These are phyloP conservation scores for Piromyces finnis DNA, from an alignment of 192 early-diverging fungal species.

Conservation along the genomic window DNA sequence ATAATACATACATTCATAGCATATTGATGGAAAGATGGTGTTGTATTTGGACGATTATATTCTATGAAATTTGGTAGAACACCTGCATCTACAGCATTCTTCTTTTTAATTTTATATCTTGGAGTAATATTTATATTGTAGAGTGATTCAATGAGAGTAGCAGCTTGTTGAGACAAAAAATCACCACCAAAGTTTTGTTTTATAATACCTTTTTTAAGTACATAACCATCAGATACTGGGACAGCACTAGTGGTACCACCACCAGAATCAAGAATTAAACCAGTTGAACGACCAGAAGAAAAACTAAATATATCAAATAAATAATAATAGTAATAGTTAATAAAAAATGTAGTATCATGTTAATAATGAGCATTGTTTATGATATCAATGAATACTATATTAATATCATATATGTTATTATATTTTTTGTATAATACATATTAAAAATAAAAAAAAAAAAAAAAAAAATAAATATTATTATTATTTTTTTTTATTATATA, in stretches of 20 bases:
- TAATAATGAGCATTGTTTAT: no score
- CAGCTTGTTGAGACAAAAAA: constrained; percentile 60
- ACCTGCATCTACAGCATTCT: constrained; percentile 51
- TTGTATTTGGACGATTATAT: constrained; percentile 35
- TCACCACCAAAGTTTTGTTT: constrained; percentile 65
- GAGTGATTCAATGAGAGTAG: constrained; percentile 33
- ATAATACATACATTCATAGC: constrained; percentile 39
- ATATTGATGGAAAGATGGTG: constrained; percentile 47
- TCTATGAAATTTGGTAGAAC: constrained; percentile 30
- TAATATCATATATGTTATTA: no score
- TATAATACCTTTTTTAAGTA: constrained; percentile 73
- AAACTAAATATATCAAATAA: constrained; percentile 22
- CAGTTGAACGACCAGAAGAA: constrained; percentile 69
- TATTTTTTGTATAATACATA: no score
- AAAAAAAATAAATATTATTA: not conserved
- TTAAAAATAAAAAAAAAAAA: not conserved
- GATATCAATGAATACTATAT: no score
- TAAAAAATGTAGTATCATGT: no score
- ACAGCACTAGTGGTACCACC: constrained; percentile 71
- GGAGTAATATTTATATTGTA: constrained; percentile 49
- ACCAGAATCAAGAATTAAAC: constrained; percentile 84
- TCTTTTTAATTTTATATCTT: constrained; percentile 65
- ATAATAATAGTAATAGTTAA: no score
- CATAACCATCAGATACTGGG: constrained; percentile 94
- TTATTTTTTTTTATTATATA: no score